phyloP scores from a whole-genome alignment of 2,329 filamentous ascomycete species.

The Penicillium sp. region DNA sequence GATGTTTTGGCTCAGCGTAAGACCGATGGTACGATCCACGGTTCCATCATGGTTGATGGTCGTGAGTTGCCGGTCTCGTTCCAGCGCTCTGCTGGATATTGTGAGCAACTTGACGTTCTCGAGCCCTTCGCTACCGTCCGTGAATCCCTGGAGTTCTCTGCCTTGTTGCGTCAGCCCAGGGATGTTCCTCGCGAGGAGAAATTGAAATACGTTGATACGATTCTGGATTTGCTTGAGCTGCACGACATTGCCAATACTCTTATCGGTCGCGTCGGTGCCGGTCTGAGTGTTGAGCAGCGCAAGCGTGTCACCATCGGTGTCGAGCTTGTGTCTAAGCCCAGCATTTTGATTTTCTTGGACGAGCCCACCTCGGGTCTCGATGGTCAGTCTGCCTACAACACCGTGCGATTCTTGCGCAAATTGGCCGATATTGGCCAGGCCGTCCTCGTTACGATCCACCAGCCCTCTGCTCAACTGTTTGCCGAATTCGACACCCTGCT shows the following conservation, averaged over 20 bases:
- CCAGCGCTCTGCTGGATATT: slow-evolving; percentile 15
- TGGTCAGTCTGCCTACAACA: slow-evolving; percentile 13
- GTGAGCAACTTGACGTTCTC: slow-evolving; percentile 13
- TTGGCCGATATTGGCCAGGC: slow-evolving; percentile 14
- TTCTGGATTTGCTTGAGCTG: slow-evolving; percentile 10
- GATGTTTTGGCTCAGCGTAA: slow-evolving; percentile 14
- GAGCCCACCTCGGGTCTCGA: slow-evolving; percentile 14
- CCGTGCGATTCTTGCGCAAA: slow-evolving; percentile 11
- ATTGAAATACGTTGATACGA: slow-evolving; percentile 11
- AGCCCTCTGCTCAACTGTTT: slow-evolving; percentile 12
- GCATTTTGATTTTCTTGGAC: slow-evolving; percentile 15
- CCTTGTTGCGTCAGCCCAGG: slow-evolving; percentile 5
- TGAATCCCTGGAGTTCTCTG: slow-evolving; percentile 10
- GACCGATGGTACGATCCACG: slow-evolving; percentile 10
- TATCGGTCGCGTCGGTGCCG: slow-evolving; percentile 8
- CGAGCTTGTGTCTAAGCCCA: slow-evolving; percentile 13
- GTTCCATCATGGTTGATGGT: slow-evolving; percentile 11
- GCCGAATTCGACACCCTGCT: slow-evolving; percentile 14
- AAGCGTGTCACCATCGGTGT: slow-evolving; percentile 16
- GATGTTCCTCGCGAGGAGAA: slow-evolving; percentile 11
- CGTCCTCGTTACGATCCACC: slow-evolving; percentile 13
- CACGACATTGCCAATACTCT: slow-evolving; percentile 11
- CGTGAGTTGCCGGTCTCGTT: slow-evolving; percentile 11
- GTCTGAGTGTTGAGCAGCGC: slow-evolving; percentile 13
- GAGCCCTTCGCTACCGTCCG: slow-evolving; percentile 14